These are phyloP conservation scores for Stemphylium lycopersici DNA, from an alignment of 2,329 filamentous ascomycete genomes.

Conservation along the genomic window DNA sequence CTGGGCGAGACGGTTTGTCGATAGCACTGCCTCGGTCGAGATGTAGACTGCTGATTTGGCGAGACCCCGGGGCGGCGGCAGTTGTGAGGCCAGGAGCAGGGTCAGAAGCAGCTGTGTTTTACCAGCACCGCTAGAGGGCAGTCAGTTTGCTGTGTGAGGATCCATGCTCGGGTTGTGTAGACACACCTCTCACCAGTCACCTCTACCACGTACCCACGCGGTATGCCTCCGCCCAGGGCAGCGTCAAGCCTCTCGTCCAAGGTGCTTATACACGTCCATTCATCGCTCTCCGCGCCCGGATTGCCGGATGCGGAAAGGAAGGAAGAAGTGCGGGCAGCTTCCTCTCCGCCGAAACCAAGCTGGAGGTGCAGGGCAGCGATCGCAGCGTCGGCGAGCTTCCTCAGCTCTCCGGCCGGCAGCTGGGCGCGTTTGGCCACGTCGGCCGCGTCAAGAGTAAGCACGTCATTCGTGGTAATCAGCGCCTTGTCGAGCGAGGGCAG, in stretches of 20 bases:
- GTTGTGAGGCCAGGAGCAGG: conserved; percentile 82
- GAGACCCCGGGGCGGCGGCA: conserved; percentile 74
- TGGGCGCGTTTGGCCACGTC: conserved; percentile 87
- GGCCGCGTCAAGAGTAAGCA: conserved; percentile 80
- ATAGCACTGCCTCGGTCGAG: conserved; percentile 85
- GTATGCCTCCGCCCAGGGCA: conserved; percentile 78
- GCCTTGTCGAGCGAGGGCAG: conserved; percentile 80
- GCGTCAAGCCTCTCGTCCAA: conserved; percentile 76
- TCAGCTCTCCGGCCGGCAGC: conserved; percentile 80
- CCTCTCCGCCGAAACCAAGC: conserved; percentile 52
- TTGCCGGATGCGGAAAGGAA: conserved; percentile 23
- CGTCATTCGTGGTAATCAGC: conserved; percentile 77
- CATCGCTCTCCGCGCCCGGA: conserved; percentile 17
- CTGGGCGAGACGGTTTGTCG: conserved; percentile 81
- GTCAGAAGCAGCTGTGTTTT: conserved; percentile 94
- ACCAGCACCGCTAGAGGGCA: conserved; percentile 72
- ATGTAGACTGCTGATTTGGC: conserved; percentile 84
- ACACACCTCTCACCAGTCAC: conserved; percentile 81
- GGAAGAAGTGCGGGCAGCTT: conserved; percentile 22
- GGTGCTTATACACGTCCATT: conserved; percentile 74
- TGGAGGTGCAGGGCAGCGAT: conserved; percentile 71
- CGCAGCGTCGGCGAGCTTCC: conserved; percentile 72
- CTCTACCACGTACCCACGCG: conserved; percentile 82
- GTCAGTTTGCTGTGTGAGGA: conserved; percentile 15
- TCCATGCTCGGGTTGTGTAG: too few species aligned